Percentiles rank a stretch among this genome's conserved stretches.
These are phyloP conservation scores for Eucalyptus tenuipes DNA, from an alignment of 345 rosid genomes.

Conservation along the genomic window DNA sequence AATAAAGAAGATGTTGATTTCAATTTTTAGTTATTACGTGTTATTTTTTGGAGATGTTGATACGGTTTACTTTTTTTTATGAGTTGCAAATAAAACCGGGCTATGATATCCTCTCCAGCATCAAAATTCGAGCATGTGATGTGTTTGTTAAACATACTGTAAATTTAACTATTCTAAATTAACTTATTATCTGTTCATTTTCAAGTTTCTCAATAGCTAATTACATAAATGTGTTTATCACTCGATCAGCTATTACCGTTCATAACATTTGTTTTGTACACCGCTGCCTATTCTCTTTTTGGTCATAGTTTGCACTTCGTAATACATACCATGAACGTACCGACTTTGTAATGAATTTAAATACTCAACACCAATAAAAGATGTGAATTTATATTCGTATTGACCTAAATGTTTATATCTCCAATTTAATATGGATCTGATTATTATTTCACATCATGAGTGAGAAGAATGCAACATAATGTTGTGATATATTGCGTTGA, in stretches of 20 bases:
- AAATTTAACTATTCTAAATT: too few species aligned
- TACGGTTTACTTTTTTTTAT: too few species aligned
- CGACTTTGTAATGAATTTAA: background rate
- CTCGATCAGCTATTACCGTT: background rate
- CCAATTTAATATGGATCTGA: background rate
- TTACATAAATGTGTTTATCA: background rate
- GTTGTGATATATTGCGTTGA: background rate
- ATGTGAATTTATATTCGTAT: background rate
- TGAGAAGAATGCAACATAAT: background rate
- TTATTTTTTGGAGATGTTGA: background rate
- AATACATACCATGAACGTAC: background rate
- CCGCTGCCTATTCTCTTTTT: background rate
- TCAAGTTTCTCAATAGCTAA: too few species aligned
- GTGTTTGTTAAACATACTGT: background rate
- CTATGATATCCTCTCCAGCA: too few species aligned
- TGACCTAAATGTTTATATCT: background rate
- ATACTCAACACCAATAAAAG: background rate
- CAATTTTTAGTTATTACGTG: background rate
- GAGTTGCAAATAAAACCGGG: background rate
- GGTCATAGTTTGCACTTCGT: background rate
- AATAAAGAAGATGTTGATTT: background rate
- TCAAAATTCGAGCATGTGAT: background rate
- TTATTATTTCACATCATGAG: background rate
- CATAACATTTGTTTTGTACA: background rate
- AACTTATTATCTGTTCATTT: too few species aligned